phyloP scores from a whole-genome alignment of 306 rosid genomes.

The Astragalus glycyphyllos region DNA sequence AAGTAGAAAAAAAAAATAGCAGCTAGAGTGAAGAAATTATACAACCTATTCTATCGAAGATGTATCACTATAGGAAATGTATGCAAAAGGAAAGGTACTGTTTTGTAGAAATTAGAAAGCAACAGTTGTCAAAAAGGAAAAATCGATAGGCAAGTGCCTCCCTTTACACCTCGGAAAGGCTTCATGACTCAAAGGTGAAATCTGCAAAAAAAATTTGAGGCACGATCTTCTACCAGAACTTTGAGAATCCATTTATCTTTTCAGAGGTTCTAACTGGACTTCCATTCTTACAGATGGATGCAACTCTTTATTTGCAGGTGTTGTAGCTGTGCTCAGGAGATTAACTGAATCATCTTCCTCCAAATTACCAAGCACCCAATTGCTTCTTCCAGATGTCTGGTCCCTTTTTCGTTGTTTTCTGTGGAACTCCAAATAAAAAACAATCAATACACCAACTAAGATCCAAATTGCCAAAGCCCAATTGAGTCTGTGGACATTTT shows the following conservation, averaged over 20 bases:
- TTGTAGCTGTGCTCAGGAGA: conserved; percentile 62
- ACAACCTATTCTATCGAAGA: conserved; percentile 42
- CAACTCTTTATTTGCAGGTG: conserved; percentile 51
- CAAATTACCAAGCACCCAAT: conserved; percentile 78
- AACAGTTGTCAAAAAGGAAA: neutral
- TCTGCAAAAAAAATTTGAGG: conserved; percentile 32
- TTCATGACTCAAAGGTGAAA: conserved; percentile 36
- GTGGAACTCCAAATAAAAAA: conserved; percentile 61
- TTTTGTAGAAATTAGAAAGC: conserved; percentile 8
- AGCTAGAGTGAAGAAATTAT: conserved; percentile 25
- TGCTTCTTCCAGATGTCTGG: conserved; percentile 62
- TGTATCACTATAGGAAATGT: conserved; percentile 30
- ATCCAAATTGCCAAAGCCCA: conserved; percentile 81
- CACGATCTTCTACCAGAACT: conserved; percentile 29
- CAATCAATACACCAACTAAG: conserved; percentile 53
- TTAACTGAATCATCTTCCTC: conserved; percentile 83
- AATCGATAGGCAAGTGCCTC: neutral
- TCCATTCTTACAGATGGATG: conserved; percentile 67
- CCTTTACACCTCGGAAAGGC: conserved; percentile 37
- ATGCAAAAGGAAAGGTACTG: conserved; percentile 30
- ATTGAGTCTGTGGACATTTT: conserved; percentile 65
- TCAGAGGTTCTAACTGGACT: conserved; percentile 83
- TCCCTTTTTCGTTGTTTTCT: conserved; percentile 52
- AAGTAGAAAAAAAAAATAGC: neutral
- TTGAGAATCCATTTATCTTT: conserved; percentile 49